phyloP scores from a whole-genome alignment of 2,329 filamentous ascomycete species.

The Neofusicoccum umdonicola region DNA sequence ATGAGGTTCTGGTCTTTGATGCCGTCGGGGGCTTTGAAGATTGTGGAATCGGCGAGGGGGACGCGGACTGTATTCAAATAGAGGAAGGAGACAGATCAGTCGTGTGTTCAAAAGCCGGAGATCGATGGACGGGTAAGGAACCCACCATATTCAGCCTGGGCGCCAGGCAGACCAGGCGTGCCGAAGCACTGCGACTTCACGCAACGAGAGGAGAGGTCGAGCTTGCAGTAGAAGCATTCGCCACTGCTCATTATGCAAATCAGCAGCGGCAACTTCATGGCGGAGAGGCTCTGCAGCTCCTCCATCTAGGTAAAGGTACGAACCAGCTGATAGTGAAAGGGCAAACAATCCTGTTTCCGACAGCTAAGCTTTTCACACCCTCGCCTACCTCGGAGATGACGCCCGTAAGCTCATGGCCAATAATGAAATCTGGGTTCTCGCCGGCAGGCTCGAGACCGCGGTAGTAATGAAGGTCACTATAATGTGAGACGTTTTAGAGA shows the following conservation, averaged over 20 bases:
- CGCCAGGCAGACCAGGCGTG: conserved; percentile 67
- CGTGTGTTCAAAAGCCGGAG: too few species aligned
- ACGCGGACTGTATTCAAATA: conserved; percentile 51
- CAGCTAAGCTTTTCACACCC: conserved; percentile 64
- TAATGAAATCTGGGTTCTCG: conserved; percentile 50
- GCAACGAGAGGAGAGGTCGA: conserved; percentile 75
- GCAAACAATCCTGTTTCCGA: conserved; percentile 76
- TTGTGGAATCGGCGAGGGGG: conserved; percentile 76
- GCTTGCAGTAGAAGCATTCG: conserved; percentile 81
- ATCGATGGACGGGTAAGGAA: neutral
- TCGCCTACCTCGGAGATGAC: conserved; percentile 66
- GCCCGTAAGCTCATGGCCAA: conserved; percentile 87
- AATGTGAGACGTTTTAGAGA: too few species aligned
- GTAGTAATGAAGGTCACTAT: conserved; percentile 73
- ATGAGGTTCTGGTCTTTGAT: conserved; percentile 74
- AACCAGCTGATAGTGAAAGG: conserved; percentile 63
- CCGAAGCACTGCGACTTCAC: conserved; percentile 70
- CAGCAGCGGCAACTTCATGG: neutral
- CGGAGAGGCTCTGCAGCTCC: too few species aligned
- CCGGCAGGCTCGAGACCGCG: conserved; percentile 73
- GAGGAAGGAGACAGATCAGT: too few species aligned
- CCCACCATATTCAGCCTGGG: conserved; percentile 70
- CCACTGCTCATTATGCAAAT: conserved; percentile 33
- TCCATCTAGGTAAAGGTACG: neutral
- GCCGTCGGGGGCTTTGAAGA: conserved; percentile 67